A percentile compares a stretch with the other conserved stretches of the same genome.
Evolutionary conservation across 352 stramenopile genomes (phyloP).

Genomic region (Hyaloperonospora arabidopsidis): DNA sequence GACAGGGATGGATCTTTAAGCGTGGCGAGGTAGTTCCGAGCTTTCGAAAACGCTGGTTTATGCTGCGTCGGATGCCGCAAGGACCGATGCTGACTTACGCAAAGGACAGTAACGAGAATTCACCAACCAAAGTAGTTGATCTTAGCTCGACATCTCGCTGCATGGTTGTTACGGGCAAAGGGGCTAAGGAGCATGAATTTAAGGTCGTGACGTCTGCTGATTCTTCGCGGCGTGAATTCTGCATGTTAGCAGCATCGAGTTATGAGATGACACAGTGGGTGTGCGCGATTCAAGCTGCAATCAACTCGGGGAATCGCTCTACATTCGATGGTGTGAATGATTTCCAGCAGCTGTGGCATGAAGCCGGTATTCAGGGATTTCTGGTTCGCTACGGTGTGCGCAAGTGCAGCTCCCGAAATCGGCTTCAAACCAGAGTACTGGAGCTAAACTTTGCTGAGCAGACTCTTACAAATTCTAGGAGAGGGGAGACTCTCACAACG

Average conservation of each 20-base stretch:
- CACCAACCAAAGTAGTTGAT: constrained; percentile 58
- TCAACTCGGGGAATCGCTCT: constrained; percentile 70
- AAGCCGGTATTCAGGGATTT: constrained; percentile 72
- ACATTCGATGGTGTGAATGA: constrained; percentile 62
- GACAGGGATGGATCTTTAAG: constrained; percentile 77
- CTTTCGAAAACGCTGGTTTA: constrained; percentile 81
- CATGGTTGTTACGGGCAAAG: constrained; percentile 44
- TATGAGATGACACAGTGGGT: constrained; percentile 84
- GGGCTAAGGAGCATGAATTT: constrained; percentile 65
- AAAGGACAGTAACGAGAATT: constrained; percentile 48
- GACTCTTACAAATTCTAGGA: constrained; percentile 69
- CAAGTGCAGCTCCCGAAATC: constrained; percentile 70
- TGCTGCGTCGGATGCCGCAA: constrained; percentile 61
- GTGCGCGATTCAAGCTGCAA: constrained; percentile 68
- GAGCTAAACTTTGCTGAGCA: constrained; percentile 85
- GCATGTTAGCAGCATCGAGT: constrained; percentile 50
- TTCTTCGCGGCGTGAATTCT: constrained; percentile 53
- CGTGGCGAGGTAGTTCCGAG: constrained; percentile 64
- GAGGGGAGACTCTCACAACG: constrained; percentile 69
- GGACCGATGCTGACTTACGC: constrained; percentile 73
- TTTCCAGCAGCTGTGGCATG: constrained; percentile 72
- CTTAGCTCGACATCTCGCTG: constrained; percentile 73
- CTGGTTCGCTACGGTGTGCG: constrained; percentile 76
- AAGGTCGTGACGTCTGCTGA: constrained; percentile 71
- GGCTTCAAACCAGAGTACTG: constrained; percentile 75